Evolutionary conservation across 2,329 filamentous ascomycete species (phyloP), one percentile per base, ranked within the genome.

Genomic region (Aspergillus phoenicis): DNA sequence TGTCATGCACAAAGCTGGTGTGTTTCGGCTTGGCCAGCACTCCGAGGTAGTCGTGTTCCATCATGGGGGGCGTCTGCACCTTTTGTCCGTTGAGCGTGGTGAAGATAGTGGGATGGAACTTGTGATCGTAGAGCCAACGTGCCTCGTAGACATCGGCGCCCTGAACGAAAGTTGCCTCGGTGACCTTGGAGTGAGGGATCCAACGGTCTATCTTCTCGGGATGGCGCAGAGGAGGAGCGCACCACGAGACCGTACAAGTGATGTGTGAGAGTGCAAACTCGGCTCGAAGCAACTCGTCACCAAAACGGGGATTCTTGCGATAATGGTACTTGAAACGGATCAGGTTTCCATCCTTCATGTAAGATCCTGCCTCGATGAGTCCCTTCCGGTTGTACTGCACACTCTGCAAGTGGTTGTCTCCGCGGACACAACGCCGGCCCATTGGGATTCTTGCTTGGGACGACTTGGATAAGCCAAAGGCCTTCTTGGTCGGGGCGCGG

Each of bases 311-410:
- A 59, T 82, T 81, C 66, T 84, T 83, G 47, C 83, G 80, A 68
- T 86, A 85, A 64, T 82, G 79, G 58, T 83, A 84, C 61, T 82
- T 82, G 77, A 85, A 85, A 15, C 81, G 78, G 15, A 84, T 77
- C 10, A 84, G 67, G 59, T 84, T 85, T 2, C 77, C 78, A 61
- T 84, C 79, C 59, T 79, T 81, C 63, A 84, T 77, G 66, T 83
- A 84, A 2, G 82, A 85, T 10, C 84, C 84, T 8, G 78, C 80
- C 53, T 82, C 77, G 47, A 85, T 77, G 48, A 84, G 81, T 17
- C 84, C 84, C 63, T 82, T 82, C 52, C 75, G 71, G 64, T 85
- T 83, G 67, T 84, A 86, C 43, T 81, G 75, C 20, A 85, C 78
- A 15, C 78, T 77, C 62, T 84, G 76, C 22, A 79, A 75, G 33